Percentiles rank a stretch among this genome's conserved stretches.
These are phyloP conservation scores for Dactylellina drechsleri DNA, from an alignment of 2,329 filamentous ascomycete species.

Conservation along the genomic window DNA sequence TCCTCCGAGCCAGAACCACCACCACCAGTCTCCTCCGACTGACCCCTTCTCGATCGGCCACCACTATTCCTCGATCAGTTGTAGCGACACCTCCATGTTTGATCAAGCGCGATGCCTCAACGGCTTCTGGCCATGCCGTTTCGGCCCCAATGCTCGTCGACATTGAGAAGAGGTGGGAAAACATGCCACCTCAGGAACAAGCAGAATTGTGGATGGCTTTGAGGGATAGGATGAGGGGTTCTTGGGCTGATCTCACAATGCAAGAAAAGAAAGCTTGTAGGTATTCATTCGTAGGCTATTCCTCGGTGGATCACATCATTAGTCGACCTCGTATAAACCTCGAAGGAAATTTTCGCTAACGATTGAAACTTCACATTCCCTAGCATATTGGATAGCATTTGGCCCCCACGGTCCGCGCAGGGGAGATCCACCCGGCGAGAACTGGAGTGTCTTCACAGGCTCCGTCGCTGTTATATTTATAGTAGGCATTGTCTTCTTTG, in stretches of 20 bases:
- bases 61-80: conserved; percentile 25
- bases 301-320: neutral
- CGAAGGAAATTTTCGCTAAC: conserved; percentile 2
- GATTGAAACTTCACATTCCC: conserved; percentile 56
- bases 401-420: conserved; percentile 94
- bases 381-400: conserved; percentile 99
- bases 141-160: conserved; percentile 96
- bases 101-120: conserved; percentile 64
- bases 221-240: conserved; percentile 97
- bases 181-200: conserved; percentile 97
- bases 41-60: conserved; percentile 27
- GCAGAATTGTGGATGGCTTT: conserved; percentile 98
- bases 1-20: conserved; percentile 53
- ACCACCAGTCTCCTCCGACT: conserved; percentile 51
- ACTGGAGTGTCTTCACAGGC: conserved; percentile 79
- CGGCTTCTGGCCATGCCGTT: conserved; percentile 76
- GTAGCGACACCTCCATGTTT: conserved; percentile 60
- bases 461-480: conserved; percentile 74
- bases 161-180: conserved; percentile 99
- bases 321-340: neutral
- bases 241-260: conserved; percentile 93
- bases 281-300: conserved; percentile 63
- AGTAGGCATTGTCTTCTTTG: conserved; percentile 76
- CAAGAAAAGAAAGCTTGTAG: conserved; percentile 99
- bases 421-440: conserved; percentile 82